Evolutionary conservation across 441 rosid genomes (phyloP), one percentile per base, ranked within the genome.

Genomic region (Euphorbia celastroides): DNA sequence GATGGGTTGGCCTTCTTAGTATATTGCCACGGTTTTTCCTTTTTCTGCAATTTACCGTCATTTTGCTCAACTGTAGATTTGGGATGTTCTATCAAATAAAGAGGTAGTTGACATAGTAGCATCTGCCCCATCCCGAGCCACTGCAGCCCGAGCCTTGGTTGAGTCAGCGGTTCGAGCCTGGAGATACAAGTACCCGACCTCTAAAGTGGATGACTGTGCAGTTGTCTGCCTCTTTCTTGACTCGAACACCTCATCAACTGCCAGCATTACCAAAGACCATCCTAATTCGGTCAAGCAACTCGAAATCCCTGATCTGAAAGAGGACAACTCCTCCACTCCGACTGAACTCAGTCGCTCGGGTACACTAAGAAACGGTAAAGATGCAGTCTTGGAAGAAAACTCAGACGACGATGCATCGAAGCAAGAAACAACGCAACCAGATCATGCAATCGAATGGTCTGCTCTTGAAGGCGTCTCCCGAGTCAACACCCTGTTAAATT

Each of bases 391-490:
- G 0, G 86, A 76, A 25, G 86, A 65, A 69, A 78, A 64, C 55
- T 65, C 20, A 32, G 86, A 78, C 73, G 86, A 77, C 7, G 88
- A 81, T 3, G 42, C 66, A 25, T 60, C 70, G 51, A 79, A 75
- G 74, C 76, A 79, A 13, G 91, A 93, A 16, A 79, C 82, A 46
- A 31, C 68, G 50, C 71, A 72, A 62, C 25, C 70, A 55, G 89
- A 83, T 66, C 55, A 52, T 19, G 90, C 80, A 59, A 75, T 69
- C 48, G 96, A 86, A 60, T 93, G 96, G 82, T 93, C 92, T 41
- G 96, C 98, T n/a, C 86, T 93, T 2, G 96, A 91, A 84, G 98
- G 98, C 68, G 97, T 90, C 8, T 89, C 98, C 52, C 88, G 99
- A 7, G 95, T 86, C 38, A 83, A 91, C 77, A 89, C 97, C 31